Base-by-base conservation (phyloP, 768 basidiomycete genomes). In the Trametes cubensis region DNA sequence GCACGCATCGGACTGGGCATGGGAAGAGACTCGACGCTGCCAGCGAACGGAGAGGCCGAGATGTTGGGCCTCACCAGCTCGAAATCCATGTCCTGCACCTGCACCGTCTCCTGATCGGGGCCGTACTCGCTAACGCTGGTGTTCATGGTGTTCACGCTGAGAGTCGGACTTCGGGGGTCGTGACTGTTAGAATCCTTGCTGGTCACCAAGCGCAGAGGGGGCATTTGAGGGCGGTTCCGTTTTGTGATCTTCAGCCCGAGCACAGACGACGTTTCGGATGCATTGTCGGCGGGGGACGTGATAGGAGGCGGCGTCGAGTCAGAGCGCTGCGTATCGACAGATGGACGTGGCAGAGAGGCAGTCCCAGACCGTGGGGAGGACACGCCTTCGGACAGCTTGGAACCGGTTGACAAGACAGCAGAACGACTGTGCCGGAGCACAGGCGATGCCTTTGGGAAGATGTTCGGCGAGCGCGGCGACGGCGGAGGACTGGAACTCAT, bases 81-180 rank as follows among this genome's bases (percentile, higher is more conserved):
- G 65, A 94, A 93, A 66, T 92, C 90, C 79, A 86, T 87, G 70
- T 92, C 88, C 70, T 89, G 77, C 8, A 92, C 87, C 58, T 93
- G 90, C 6, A 92, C 80, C 1, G 83, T 84, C 66, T 89, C 83
- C 42, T 78, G 75, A 6, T 82, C 79, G 11, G 26, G 34, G 17
- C 54, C 55, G 45, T 55, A 51, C 45, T 64, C 63, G 55, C 63
- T 64, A n/a, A 55, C 48, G 39, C 51, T 59, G 14, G 72, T 45
- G 17, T 61, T 54, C 30, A 42, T 11, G 56, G 62, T 61, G 18
- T 61, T 61, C 13, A 69, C 50, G 40, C 67, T 69, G 47, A 63
- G 40, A 14, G 66, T 71, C 18, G 70, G 68, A 70, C 66, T 68
- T 49, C 73, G 66, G 14, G 75, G 73, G 40, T 77, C 79, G 21